A percentile compares a stretch with the other conserved stretches of the same genome.
These are phyloP conservation scores for Claviceps maximensis DNA, from an alignment of 2,329 filamentous ascomycete species.

Conservation along the genomic window DNA sequence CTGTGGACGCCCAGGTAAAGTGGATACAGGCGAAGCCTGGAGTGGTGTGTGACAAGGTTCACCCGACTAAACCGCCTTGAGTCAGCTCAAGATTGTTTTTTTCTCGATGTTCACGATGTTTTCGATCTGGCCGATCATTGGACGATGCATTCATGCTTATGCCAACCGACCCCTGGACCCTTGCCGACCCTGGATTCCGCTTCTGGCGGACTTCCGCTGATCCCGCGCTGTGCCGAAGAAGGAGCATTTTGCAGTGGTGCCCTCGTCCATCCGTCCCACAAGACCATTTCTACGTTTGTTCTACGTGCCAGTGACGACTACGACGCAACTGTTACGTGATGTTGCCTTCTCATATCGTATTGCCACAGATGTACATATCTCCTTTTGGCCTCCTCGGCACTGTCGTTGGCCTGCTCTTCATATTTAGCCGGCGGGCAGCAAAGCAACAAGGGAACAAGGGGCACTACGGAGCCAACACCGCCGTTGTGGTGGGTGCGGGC, in stretches of 20 bases:
- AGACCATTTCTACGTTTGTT: not conserved
- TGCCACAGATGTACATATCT: not conserved
- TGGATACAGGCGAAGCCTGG: not conserved
- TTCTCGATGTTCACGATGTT: not conserved
- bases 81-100: not conserved
- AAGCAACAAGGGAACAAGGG: too few species aligned
- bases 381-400: not conserved
- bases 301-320: not conserved
- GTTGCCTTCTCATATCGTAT: not conserved
- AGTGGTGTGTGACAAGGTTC: not conserved
- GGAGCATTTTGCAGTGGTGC: not conserved
- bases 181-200: slow-evolving; percentile 15
- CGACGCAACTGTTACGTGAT: slow-evolving; percentile 1
- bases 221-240: not conserved
- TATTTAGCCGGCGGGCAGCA: too few species aligned
- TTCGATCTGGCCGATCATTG: slow-evolving; percentile 26
- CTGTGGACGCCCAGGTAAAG: not conserved
- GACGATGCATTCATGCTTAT: slow-evolving; percentile 7
- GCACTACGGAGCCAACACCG: not conserved
- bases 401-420: too few species aligned
- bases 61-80: not conserved
- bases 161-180: slow-evolving; percentile 10
- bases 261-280: not conserved
- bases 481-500: not conserved
- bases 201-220: not conserved